Percentiles rank a stretch among this genome's conserved stretches.
These are phyloP conservation scores for Fusarium proliferatum DNA, from an alignment of 2,329 filamentous ascomycete species.

Conservation along the genomic window DNA sequence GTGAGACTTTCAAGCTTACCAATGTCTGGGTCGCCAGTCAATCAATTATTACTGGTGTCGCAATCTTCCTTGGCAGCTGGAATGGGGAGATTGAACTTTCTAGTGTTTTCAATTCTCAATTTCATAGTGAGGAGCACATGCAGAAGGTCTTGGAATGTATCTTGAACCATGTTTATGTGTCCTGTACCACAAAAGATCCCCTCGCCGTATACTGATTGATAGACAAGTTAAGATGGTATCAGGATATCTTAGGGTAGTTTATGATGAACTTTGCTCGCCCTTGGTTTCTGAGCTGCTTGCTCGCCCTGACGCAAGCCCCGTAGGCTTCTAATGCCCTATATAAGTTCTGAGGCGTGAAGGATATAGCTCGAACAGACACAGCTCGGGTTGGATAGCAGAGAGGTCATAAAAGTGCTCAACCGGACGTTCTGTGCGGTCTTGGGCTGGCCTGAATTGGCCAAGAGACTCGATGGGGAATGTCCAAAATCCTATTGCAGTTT, in stretches of 20 bases:
- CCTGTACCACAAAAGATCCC: fast-evolving
- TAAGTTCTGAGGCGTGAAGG: not conserved
- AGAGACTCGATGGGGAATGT: not conserved
- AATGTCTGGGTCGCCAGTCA: not conserved
- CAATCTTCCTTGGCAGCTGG: not conserved
- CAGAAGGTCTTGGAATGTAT: not conserved
- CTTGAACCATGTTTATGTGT: not conserved
- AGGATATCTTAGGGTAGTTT: not conserved
- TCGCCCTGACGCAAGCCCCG: not conserved
- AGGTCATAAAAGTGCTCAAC: fast-evolving
- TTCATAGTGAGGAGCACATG: not conserved
- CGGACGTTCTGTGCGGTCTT: fast-evolving
- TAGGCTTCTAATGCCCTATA: not conserved
- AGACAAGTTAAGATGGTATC: too few species aligned
- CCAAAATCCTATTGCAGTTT: not conserved
- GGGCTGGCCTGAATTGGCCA: not conserved
- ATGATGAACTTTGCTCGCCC: not conserved
- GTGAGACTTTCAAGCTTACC: not conserved
- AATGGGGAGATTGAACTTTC: not conserved
- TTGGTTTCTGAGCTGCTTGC: not conserved
- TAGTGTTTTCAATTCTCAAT: not conserved
- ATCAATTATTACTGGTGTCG: not conserved
- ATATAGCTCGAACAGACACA: not conserved
- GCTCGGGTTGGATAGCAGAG: not conserved
- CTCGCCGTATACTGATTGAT: not conserved